Evolutionary conservation across 345 rosid genomes (phyloP), one percentile per base, ranked within the genome.

Genomic region (Pugionium dolabratum): DNA sequence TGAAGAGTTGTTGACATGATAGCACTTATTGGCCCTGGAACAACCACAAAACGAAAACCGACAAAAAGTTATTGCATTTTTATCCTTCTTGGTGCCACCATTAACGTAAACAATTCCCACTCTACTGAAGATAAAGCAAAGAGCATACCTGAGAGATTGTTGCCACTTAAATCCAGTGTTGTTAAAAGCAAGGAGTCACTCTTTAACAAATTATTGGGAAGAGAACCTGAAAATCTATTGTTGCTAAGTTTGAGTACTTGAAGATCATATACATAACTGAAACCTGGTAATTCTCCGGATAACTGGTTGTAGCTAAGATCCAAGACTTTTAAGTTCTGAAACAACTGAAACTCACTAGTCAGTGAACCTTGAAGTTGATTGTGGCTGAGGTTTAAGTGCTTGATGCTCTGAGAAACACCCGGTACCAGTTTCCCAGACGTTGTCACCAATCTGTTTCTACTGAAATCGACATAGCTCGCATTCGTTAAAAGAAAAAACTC

Each of bases 201-300:
- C 81, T 90, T 94, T 55, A 90, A 61, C 54, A 94, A 72, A 69
- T 82, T 85, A 73, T 83, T 90, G 26, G 99, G 99, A 72, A 94
- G 79, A 58, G 72, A 85, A 34, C 99, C 99, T 18, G 89, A 82
- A 64, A 94, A 90, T 73, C 59, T 76, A 74, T 90, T 94, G 82
- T 88, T 90, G 78, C 97, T 83, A 62, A 94, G 95, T 72, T 80
- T 85, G 64, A 94, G 97, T 46, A 94, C 89, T 76, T 88, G 82
- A 72, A 94, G 99, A 52, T 90, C 94, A 75, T 94, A 90, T 34
- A 84, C 89, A 76, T 84, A 94, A 73, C 79, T 81, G 72, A 94
- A 90, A 66, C 91, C 95, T 29, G 99, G 99, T 78, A 94, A 77
- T 50, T 90, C 97, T 64, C 99, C 99, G 9, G 96, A 77, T n/a